Evolutionary conservation across 1,139 yeast species (phyloP).

Genomic region (Suhomyces choctaworum): DNA sequence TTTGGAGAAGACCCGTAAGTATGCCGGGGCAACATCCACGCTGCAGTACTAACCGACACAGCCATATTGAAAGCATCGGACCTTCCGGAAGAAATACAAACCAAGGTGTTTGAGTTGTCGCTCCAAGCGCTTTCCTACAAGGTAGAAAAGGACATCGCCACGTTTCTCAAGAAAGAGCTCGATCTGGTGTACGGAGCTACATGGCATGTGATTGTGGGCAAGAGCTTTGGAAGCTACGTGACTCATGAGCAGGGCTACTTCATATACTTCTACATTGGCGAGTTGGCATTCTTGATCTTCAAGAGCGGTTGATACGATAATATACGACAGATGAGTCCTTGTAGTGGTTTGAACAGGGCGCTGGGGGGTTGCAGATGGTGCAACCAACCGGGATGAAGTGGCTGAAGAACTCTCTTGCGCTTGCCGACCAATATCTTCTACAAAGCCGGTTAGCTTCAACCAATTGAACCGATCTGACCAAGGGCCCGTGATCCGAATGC

Average conservation of each 20-base stretch:
- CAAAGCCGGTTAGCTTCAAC: too few species aligned
- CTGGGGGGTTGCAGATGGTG: too few species aligned
- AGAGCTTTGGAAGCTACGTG: constrained; percentile 89
- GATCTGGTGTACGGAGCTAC: constrained; percentile 67
- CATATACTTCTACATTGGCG: constrained; percentile 80
- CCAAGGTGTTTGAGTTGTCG: constrained; percentile 59
- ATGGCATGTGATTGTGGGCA: constrained; percentile 96
- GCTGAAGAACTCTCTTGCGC: too few species aligned
- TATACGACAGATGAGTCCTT: constrained; percentile 1
- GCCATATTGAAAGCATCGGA: constrained; percentile 52
- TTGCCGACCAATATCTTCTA: too few species aligned
- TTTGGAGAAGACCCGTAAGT: constrained; percentile 13
- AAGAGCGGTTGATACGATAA: constrained; percentile 54
- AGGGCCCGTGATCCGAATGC: too few species aligned
- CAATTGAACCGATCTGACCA: too few species aligned
- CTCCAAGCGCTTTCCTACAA: constrained; percentile 49
- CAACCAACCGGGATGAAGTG: too few species aligned
- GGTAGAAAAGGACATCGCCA: constrained; percentile 76
- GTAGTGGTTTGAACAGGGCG: too few species aligned
- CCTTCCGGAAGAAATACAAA: constrained; percentile 57
- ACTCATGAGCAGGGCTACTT: constrained; percentile 88
- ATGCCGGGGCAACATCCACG: not conserved
- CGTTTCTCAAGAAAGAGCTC: constrained; percentile 72
- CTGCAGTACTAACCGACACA: constrained; percentile 16
- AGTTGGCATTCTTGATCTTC: constrained; percentile 76